A percentile compares a stretch with the other conserved stretches of the same genome.
These are phyloP conservation scores for Colletotrichum magnum DNA, from an alignment of 2,329 filamentous ascomycete genomes.

Conservation along the genomic window DNA sequence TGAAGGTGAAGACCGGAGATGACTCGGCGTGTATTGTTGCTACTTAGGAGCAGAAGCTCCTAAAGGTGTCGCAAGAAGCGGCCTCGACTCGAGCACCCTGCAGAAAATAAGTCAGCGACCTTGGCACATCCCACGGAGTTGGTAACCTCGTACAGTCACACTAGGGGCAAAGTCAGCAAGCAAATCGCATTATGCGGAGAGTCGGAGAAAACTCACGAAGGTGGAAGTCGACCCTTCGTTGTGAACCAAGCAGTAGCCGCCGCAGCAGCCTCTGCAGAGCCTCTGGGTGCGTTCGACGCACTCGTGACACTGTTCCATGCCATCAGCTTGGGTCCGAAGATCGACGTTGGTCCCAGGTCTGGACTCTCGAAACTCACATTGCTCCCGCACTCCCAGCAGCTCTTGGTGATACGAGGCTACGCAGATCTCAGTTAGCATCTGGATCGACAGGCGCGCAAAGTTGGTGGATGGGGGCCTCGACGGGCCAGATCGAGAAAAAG, in stretches of 20 bases:
- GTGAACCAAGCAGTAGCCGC: slow-evolving; percentile 87
- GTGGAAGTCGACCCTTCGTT: slow-evolving; percentile 84
- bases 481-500: not conserved
- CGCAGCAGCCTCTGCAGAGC: slow-evolving; percentile 79
- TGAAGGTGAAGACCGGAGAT: too few species aligned
- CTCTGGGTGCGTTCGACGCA: slow-evolving; percentile 82
- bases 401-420: slow-evolving; percentile 72
- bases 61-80: slow-evolving; percentile 42
- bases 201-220: slow-evolving; percentile 57
- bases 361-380: slow-evolving; percentile 68
- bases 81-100: slow-evolving; percentile 41
- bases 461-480: not conserved
- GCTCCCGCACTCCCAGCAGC: slow-evolving; percentile 90
- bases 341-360: not conserved
- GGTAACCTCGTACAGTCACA: slow-evolving; percentile 60
- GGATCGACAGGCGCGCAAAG: not conserved
- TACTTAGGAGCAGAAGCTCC: not conserved
- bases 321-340: slow-evolving; percentile 29
- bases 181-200: not conserved
- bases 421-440: slow-evolving; percentile 44
- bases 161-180: slow-evolving; percentile 52
- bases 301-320: slow-evolving; percentile 72
- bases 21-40: too few species aligned
- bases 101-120: slow-evolving; percentile 19
- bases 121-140: not conserved